Conservation (phyloP, 495 filamentous ascomycete genomes). For the Hypoxylon fuscum region DNA sequence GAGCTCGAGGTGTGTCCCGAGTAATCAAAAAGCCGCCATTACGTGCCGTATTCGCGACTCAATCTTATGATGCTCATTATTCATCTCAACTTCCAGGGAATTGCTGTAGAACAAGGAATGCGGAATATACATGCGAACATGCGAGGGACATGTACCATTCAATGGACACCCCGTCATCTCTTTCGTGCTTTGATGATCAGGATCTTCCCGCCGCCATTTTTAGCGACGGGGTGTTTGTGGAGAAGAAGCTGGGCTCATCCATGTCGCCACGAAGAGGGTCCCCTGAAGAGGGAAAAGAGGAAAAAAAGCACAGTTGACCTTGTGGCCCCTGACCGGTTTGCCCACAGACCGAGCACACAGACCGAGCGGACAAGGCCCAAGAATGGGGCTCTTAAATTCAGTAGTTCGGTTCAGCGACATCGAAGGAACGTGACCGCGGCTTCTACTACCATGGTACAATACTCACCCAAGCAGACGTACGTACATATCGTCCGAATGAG, state of each 20-base stretch:
- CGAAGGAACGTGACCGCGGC: conserved; percentile 35
- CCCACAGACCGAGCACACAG: conserved; percentile 39
- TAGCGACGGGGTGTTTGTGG: conserved; percentile 43
- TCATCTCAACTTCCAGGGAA: conserved; percentile 19
- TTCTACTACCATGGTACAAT: conserved; percentile 34
- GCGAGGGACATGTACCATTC: conserved; percentile 5
- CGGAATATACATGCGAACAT: conserved; percentile 12
- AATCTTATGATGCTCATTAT: conserved; percentile 20
- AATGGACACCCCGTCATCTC: conserved; percentile 33
- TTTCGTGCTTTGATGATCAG: conserved; percentile 43
- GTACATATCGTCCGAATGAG: conserved; percentile 27
- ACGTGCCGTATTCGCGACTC: conserved; percentile 25
- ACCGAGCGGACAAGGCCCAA: conserved; percentile 12
- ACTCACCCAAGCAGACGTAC: conserved; percentile 12
- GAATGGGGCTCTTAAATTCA: conserved; percentile 39
- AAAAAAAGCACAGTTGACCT: conserved; percentile 22
- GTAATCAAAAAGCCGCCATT: conserved; percentile 25
- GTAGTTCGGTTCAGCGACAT: conserved; percentile 34
- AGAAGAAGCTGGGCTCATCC: conserved; percentile 31
- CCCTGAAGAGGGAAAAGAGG: conserved; percentile 15
- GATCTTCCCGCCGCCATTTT: conserved; percentile 43
- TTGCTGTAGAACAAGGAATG: conserved; percentile 26
- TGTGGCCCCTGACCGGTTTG: conserved; percentile 24
- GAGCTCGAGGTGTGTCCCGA: conserved; percentile 28
- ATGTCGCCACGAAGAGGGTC: conserved; percentile 8